Percentiles rank a stretch among this genome's conserved stretches.
Evolutionary conservation across 1,284 basidiomycete species (phyloP).

Genomic region (Mycosarcoma maydis): DNA sequence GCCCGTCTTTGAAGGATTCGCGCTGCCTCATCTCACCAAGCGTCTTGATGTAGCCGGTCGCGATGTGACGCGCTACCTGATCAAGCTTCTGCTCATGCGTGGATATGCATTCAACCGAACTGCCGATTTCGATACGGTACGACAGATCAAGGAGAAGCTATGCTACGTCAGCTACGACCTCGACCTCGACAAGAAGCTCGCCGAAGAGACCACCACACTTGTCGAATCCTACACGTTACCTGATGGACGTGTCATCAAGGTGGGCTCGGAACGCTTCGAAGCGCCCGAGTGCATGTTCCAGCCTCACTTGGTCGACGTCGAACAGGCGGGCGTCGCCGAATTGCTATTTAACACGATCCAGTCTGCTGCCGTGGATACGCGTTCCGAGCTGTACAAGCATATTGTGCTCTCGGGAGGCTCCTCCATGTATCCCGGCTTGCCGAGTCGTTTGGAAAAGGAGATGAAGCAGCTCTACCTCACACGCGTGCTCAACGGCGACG

Average conservation of each 20-base stretch:
- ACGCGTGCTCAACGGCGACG: conserved; percentile 85
- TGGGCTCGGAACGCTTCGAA: conserved; percentile 98
- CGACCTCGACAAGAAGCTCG: conserved; percentile 88
- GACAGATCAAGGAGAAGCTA: conserved; percentile 98
- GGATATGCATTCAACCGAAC: conserved; percentile 99
- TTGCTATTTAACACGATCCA: conserved; percentile 98
- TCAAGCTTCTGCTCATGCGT: conserved; percentile 96
- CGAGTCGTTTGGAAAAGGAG: conserved; percentile 96
- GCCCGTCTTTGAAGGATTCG: conserved; percentile 95
- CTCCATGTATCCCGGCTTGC: conserved; percentile 98
- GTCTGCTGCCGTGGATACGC: conserved; percentile 86
- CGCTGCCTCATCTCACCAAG: conserved; percentile 91
- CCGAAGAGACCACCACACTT: conserved; percentile 95
- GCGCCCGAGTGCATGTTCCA: conserved; percentile 99
- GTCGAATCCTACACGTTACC: conserved; percentile 98
- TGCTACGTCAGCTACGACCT: conserved; percentile 97
- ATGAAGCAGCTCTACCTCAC: conserved; percentile 98
- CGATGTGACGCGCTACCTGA: conserved; percentile 97
- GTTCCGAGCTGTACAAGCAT: conserved; percentile 94
- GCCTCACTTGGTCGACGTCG: conserved; percentile 95
- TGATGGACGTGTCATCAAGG: conserved; percentile 94
- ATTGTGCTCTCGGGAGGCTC: conserved; percentile 92
- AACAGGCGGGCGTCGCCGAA: conserved; percentile 96
- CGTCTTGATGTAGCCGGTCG: conserved; percentile 92
- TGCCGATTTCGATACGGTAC: conserved; percentile 97